Evolutionary conservation across 2,329 filamentous ascomycete genomes (phyloP).

Genomic region (Ciborinia camelliae): DNA sequence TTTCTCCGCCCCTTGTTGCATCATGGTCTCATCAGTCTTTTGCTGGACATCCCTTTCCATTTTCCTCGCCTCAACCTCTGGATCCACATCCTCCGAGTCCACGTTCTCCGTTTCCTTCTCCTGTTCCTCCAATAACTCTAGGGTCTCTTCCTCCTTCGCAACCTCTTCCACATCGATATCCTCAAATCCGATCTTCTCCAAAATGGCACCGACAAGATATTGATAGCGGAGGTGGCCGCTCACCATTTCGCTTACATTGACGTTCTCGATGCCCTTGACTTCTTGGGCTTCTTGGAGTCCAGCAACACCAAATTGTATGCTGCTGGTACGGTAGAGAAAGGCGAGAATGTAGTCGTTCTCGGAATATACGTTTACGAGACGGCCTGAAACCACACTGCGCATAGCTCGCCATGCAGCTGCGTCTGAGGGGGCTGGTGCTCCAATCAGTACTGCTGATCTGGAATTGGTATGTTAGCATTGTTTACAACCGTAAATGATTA

Average conservation of each 20-base stretch:
- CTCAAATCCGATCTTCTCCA: conserved; percentile 67
- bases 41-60: conserved; percentile 24
- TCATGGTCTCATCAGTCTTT: conserved; percentile 14
- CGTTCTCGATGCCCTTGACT: conserved; percentile 62
- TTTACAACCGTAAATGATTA: too few species aligned
- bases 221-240: conserved; percentile 70
- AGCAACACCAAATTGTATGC: conserved; percentile 77
- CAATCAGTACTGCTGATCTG: conserved; percentile 69
- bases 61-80: conserved; percentile 38
- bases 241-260: conserved; percentile 59
- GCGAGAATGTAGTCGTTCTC: conserved; percentile 83
- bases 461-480: background rate
- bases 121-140: conserved; percentile 43
- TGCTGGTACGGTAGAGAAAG: conserved; percentile 82
- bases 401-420: conserved; percentile 71
- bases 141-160: conserved; percentile 44
- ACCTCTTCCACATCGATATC: conserved; percentile 44
- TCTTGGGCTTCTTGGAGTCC: conserved; percentile 72
- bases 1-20: conserved; percentile 18
- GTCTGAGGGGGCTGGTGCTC: conserved; percentile 72
- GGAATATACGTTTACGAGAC: conserved; percentile 84
- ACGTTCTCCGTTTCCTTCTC: conserved; percentile 38
- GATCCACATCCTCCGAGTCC: conserved; percentile 29
- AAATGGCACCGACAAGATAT: conserved; percentile 61
- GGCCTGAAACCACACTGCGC: conserved; percentile 73